Evolutionary conservation across 2,329 filamentous ascomycete genomes (phyloP), one percentile per base, ranked within the genome.

Genomic region (Pseudocercospora pini-densiflorae): DNA sequence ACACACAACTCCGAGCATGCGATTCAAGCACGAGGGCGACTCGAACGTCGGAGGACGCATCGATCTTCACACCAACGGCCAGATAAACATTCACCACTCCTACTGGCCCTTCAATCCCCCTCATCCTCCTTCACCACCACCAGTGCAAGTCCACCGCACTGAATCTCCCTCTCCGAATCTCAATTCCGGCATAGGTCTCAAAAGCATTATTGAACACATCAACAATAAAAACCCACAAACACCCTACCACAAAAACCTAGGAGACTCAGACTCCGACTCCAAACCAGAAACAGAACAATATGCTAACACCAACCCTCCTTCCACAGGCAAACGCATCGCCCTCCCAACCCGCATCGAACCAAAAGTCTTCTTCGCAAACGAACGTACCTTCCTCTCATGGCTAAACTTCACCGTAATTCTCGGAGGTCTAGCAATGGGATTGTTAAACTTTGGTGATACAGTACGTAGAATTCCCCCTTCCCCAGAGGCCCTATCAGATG

Each of bases 341-440:
- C 92, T 99, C 71, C 95, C 95, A 65, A 97, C 94, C 67, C 93
- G 95, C 73, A 94, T 99, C 81, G 95, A 99, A 82, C 95, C 95
- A 76, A 99, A 99, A 83, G 95, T 99, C 85, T 99, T 98, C 89
- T 99, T 99, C 86, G 95, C 95, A 83, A 99, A 99, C 86, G 95
- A 99, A 84, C 93, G 95, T 70, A 99, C 95, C 70, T 99, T 99
- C 80, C 89, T 99, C 77, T 97, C 93, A 81, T 99, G 95, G 95
- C 92, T 99, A 77, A 99, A 99, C 87, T 98, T 98, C 86, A 97
- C 94, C 80, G 94, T 99, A 77, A 94, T 99, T 81, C 91, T 99
- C 68, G 95, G 95, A 77, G 95, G 95, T 70, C 89, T 99, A 59
- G 94, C 95, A 72, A 92, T 99, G 74, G 95, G 95, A 74, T 93